Evolutionary conservation across 129 eudicot species (phyloP).

Genomic region (Artemisia annua): DNA sequence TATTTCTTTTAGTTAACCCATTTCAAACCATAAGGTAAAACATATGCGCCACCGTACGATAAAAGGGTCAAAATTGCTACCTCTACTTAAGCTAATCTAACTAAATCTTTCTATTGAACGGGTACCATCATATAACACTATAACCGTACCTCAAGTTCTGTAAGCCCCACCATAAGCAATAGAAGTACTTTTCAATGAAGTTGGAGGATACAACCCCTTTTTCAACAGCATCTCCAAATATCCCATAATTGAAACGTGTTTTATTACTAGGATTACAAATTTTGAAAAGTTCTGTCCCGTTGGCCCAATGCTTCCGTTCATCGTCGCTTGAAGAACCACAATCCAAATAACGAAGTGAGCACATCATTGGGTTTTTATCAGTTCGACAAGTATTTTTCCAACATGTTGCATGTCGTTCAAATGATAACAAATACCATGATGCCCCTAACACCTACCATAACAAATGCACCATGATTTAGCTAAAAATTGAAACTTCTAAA

Average conservation of each 20-base stretch:
- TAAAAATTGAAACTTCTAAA: not conserved
- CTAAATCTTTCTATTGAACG: not conserved
- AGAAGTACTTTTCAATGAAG: conserved; percentile 78
- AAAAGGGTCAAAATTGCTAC: not conserved
- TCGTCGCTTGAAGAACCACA: conserved; percentile 52
- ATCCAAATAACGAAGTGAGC: conserved; percentile 65
- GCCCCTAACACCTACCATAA: conserved; percentile 82
- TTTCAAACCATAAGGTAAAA: not conserved
- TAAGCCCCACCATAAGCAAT: conserved; percentile 97
- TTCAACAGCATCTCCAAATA: conserved; percentile 67
- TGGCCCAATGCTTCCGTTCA: conserved; percentile 58
- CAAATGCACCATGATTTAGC: conserved; percentile 22
- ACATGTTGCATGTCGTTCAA: conserved; percentile 79
- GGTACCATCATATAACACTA: not conserved
- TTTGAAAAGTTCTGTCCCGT: conserved; percentile 47
- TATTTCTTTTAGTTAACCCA: not conserved
- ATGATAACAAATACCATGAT: conserved; percentile 81
- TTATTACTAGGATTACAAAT: conserved; percentile 55
- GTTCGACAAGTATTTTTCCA: conserved; percentile 71
- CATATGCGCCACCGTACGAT: not conserved
- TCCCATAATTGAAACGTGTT: conserved; percentile 57
- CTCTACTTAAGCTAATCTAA: conserved; percentile 5
- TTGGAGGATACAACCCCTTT: conserved; percentile 62
- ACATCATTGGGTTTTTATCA: conserved; percentile 31
- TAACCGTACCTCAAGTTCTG: conserved; percentile 73